Evolutionary conservation across 2,329 filamentous ascomycete species (phyloP).

Genomic region (Trematosphaeria pertusa): DNA sequence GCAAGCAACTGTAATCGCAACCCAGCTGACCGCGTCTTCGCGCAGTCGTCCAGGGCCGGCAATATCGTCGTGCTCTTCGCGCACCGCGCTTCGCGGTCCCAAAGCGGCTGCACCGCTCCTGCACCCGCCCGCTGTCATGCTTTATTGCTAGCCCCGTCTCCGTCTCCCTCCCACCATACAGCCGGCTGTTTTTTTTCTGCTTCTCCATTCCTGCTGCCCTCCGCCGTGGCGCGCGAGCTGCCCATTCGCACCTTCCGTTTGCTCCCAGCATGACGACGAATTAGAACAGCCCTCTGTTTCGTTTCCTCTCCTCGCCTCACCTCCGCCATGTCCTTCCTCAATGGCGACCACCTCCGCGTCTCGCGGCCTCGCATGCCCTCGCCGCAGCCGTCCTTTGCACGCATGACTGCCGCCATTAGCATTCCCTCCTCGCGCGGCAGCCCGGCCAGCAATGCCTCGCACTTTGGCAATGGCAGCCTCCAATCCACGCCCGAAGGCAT

Average conservation of each 20-base stretch:
- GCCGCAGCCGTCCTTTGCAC: conserved; percentile 38
- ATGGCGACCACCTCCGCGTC: conserved; percentile 29
- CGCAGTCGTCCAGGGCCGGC: not conserved
- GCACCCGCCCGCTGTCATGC: conserved; percentile 35
- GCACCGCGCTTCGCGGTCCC: conserved; percentile 40
- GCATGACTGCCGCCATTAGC: conserved; percentile 40
- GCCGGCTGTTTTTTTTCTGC: conserved; percentile 37
- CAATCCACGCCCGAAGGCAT: conserved; percentile 72
- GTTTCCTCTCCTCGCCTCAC: too few species aligned
- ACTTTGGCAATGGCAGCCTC: conserved; percentile 66
- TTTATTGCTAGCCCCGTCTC: conserved; percentile 30
- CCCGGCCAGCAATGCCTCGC: conserved; percentile 46
- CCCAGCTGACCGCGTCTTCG: conserved; percentile 17
- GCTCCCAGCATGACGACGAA: conserved; percentile 18
- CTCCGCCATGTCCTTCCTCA: conserved; percentile 35
- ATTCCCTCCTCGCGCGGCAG: conserved; percentile 49
- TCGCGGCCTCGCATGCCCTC: conserved; percentile 41
- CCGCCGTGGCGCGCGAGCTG: conserved; percentile 1
- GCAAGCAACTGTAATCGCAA: conserved; percentile 12
- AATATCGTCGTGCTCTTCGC: conserved; percentile 26
- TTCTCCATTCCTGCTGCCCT: conserved; percentile 1
- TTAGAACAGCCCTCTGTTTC: conserved; percentile 1
- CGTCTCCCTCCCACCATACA: conserved; percentile 27
- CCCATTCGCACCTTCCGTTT: conserved; percentile 3
- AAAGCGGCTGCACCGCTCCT: conserved; percentile 27